These are phyloP conservation scores for Wickerhamiella bombiphila DNA, from an alignment of 805 yeast genomes.

Conservation along the genomic window DNA sequence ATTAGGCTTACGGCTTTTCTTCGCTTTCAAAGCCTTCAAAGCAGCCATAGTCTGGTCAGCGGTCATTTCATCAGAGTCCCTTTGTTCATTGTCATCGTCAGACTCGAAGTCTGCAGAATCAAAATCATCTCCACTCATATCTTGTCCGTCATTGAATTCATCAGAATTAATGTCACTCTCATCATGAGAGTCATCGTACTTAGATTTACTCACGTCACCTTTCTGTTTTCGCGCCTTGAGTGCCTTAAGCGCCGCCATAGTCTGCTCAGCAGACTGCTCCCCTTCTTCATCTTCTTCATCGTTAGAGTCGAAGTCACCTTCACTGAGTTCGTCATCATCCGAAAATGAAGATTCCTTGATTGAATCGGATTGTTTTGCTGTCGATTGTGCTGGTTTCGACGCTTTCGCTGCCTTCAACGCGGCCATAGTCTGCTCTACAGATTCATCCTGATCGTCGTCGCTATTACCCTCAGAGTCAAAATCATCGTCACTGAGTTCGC, in stretches of 20 bases:
- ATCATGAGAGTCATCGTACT: constrained; percentile 6
- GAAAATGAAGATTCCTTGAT: constrained; percentile 10
- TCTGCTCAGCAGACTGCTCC: constrained; percentile 15
- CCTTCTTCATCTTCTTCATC: constrained; percentile 5
- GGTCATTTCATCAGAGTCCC: constrained; percentile 13
- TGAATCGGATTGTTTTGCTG: background rate
- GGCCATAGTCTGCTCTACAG: constrained; percentile 15
- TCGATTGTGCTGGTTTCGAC: no score
- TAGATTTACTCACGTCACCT: background rate
- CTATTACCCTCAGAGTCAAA: constrained; percentile 13
- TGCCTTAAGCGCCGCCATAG: constrained; percentile 18
- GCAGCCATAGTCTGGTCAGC: constrained; percentile 18
- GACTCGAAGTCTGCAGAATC: constrained; percentile 11
- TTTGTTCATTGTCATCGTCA: constrained; percentile 17
- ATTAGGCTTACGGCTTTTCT: constrained; percentile 17
- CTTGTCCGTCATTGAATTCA: constrained; percentile 6
- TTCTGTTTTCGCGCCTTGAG: constrained; percentile 8
- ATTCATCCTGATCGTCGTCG: constrained; percentile 9
- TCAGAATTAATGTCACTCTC: constrained; percentile 2
- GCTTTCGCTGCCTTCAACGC: constrained; percentile 11
- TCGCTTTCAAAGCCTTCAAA: constrained; percentile 15
- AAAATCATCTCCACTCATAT: constrained; percentile 10
- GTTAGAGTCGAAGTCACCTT: constrained; percentile 13
- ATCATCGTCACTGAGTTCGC: constrained; percentile 9
- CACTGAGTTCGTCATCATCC: constrained; percentile 9